Base-by-base conservation (phyloP, 805 yeast species). In the Maudiozyma turicensis region DNA sequence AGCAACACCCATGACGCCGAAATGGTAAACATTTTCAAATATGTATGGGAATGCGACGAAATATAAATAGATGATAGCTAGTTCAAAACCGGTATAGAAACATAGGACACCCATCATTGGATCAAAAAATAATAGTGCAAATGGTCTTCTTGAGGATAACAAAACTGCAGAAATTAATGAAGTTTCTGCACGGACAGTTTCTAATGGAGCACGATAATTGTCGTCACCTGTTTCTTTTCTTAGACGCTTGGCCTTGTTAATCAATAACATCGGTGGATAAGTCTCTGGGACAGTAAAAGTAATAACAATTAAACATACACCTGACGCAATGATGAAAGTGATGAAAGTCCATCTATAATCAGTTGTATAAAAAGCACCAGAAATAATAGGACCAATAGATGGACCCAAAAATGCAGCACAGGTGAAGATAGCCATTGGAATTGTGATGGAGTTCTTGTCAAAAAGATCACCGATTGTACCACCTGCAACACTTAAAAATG, bases 381-480 rank as follows among this genome's bases (percentile, higher is more conserved):
- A 79, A 2, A 81, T 69, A 5, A 82, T 61, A 0, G 90, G 90
- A 0, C 87, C 87, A 26, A 82, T 57, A 1, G 82, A 74, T 1
- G 93, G 91, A 0, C 91, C 93, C 41, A 79, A 59, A 48, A 82
- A 76, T 2, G 87, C 86, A 3, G 81, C 73, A 14, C 82, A 68
- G 0, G 86, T 73, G 57, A 76, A 84, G 5, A 82, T 65, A 3
- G 86, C 77, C 77, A 86, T 75, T 1, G 93, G 89, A 8, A 74
- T 66, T 33, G 86, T 86, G 48, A 88, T 77, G 40, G 79, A 75
- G 48, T 72, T 65, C 50, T 80, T 79, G 15, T 69, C 69, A 70
- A 80, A 86, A 49, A 85, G 71, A 63, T 86, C 95, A 9, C 87
- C 80, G 43, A 86, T 69, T 0, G 85, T 74, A 20, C 93, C 95